A percentile compares a stretch with the other conserved stretches of the same genome.
Evolutionary conservation across 164 flowering plant genomes (phyloP).

Genomic region (Piper betle): DNA sequence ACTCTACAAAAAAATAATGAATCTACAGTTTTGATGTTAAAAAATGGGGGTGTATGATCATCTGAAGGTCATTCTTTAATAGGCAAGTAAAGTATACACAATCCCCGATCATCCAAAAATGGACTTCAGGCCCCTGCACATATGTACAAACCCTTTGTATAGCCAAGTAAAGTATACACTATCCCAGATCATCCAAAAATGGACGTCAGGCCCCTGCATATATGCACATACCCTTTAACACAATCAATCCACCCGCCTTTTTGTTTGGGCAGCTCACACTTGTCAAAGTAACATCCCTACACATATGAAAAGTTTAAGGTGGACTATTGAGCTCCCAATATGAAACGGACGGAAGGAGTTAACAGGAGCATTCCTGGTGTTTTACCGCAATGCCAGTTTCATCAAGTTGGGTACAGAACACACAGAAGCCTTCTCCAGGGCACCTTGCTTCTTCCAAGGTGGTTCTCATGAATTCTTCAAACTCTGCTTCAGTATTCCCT

Average conservation of each 20-base stretch:
- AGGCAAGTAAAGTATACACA: too few species aligned
- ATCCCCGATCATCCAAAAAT: too few species aligned
- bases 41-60: too few species aligned
- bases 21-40: too few species aligned
- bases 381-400: not conserved
- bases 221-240: not conserved
- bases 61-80: too few species aligned
- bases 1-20: too few species aligned
- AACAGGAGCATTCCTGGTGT: not conserved
- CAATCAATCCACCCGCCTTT: not conserved
- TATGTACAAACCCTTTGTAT: not conserved
- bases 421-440: not conserved
- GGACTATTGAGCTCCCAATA: not conserved
- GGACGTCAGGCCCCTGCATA: not conserved
- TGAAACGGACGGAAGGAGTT: not conserved
- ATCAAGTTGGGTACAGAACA: conserved; percentile 2
- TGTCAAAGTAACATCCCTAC: not conserved
- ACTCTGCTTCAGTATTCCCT: not conserved
- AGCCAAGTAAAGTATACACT: too few species aligned
- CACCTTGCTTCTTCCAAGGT: not conserved
- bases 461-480: not conserved
- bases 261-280: not conserved
- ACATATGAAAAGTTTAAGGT: not conserved
- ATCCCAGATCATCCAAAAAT: too few species aligned
- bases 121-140: not conserved